Conservation (phyloP, 805 yeast genomes). For the Nakazawaea ambrosiae region DNA sequence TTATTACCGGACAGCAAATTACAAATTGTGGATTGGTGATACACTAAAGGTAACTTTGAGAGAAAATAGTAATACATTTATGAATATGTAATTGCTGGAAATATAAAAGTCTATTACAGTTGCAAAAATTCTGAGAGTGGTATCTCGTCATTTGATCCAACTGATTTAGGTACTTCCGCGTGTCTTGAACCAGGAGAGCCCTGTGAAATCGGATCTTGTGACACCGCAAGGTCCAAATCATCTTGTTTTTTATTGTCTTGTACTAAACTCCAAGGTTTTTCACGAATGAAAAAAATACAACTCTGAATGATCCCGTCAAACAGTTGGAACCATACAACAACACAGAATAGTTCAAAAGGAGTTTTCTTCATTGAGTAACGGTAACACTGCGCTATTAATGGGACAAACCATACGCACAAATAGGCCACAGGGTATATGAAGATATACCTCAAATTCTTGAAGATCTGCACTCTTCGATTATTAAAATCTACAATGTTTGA, state of each 20-base stretch:
- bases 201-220: too few relatives aligned
- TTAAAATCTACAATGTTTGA: conserved; percentile 57
- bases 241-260: neutral
- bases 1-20: too few relatives aligned
- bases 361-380: conserved; percentile 48
- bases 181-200: too few relatives aligned
- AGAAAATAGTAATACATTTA: too few relatives aligned
- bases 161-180: too few relatives aligned
- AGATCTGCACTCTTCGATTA: conserved; percentile 55
- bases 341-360: conserved; percentile 52
- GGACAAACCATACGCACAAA: conserved; percentile 73
- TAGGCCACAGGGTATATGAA: conserved; percentile 83
- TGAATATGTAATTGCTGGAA: too few relatives aligned
- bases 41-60: too few relatives aligned
- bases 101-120: too few relatives aligned
- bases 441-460: conserved; percentile 70
- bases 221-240: too few relatives aligned
- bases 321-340: conserved; percentile 72
- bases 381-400: conserved; percentile 59
- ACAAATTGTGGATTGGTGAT: too few relatives aligned
- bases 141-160: too few relatives aligned
- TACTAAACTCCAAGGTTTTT: conserved; percentile 45
- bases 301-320: conserved; percentile 74
- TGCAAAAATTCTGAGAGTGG: too few relatives aligned
- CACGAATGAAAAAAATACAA: conserved; percentile 66